Base-by-base conservation (phyloP, 139 green algal species). In the Limnomonas spitsbergensis region DNA sequence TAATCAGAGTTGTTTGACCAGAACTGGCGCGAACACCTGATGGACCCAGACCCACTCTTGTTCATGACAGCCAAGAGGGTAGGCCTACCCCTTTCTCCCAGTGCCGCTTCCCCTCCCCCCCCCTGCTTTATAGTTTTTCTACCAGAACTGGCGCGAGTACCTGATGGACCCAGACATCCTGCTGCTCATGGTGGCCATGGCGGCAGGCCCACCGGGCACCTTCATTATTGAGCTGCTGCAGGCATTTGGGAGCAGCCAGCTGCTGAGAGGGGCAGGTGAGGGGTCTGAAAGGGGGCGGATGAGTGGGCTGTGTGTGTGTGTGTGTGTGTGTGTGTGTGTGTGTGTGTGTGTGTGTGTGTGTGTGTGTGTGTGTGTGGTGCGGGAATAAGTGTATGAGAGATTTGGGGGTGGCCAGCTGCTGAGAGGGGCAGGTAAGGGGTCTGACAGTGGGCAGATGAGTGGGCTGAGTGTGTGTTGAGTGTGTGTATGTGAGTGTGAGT, bases 1-100 rank as follows among this genome's bases (percentile, higher is more conserved):
- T n/a, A n/a, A n/a, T n/a, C n/a, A n/a, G n/a, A 85, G 32, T 53
- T 66, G 2, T 56, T 87, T 4, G 87, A 87, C 69, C 73, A 54
- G 26, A 40, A 84, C 67, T 83, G 78, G 83, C 37, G 38, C 36
- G 81, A 89, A 14, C 70, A 77, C 67, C 56, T 79, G 4, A 35
- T 71, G 14, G 78, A 79, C 38, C 81, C 71, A 26, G 84, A 89
- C 66, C 29, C 83, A 61, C 66, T 89, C 61, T 35, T 81, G 47
- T 47, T 89, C 52, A 83, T 87, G 66, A 56, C 80, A 34, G 67
- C 53, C 36, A 66, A n/a, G n/a, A n/a, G n/a, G n/a, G n/a, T n/a
- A n/a, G n/a, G n/a, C n/a, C n/a, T n/a, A n/a, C n/a, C n/a, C n/a
- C n/a, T n/a, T n/a, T n/a, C n/a, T n/a, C n/a, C n/a, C n/a, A n/a